These are phyloP conservation scores for Apiospora sp. DNA, from an alignment of 2,329 filamentous ascomycete genomes.

Conservation along the genomic window DNA sequence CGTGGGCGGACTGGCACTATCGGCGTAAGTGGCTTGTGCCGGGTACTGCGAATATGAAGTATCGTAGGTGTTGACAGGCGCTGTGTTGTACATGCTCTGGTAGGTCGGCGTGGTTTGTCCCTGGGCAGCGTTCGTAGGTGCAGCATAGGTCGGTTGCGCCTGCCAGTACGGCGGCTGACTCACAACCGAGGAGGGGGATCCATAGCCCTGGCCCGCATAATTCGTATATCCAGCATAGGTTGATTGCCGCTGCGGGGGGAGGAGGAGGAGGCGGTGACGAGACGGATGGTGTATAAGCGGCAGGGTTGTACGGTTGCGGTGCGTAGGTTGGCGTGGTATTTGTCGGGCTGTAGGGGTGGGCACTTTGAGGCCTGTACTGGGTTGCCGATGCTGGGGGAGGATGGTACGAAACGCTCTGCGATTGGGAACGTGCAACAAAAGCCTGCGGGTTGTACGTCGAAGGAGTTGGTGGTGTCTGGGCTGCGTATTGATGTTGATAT, in stretches of 20 bases:
- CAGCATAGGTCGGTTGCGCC: slow-evolving; percentile 38
- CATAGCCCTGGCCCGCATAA: slow-evolving; percentile 52
- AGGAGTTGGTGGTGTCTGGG: slow-evolving; percentile 54
- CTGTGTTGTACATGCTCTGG: slow-evolving; percentile 49
- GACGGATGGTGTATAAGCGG: slow-evolving; percentile 57
- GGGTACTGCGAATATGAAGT: slow-evolving; percentile 43
- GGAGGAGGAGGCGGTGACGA: slow-evolving; percentile 38
- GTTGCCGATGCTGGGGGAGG: slow-evolving; percentile 47
- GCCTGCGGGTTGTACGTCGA: slow-evolving; percentile 75
- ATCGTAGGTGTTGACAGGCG: slow-evolving; percentile 42
- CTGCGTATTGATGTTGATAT: slow-evolving; percentile 61
- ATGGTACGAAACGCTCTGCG: slow-evolving; percentile 56
- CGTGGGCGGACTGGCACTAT: slow-evolving; percentile 49
- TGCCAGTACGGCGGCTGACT: slow-evolving; percentile 42
- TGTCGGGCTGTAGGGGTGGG: slow-evolving; percentile 21
- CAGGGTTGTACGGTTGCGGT: slow-evolving; percentile 57
- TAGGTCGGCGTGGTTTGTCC: slow-evolving; percentile 40
- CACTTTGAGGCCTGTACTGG: slow-evolving; percentile 28
- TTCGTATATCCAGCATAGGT: slow-evolving; percentile 58
- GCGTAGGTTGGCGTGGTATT: slow-evolving; percentile 30
- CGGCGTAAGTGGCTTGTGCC: slow-evolving; percentile 42
- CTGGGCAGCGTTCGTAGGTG: slow-evolving; percentile 39
- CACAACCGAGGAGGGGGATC: slow-evolving; percentile 38
- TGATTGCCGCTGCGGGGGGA: slow-evolving; percentile 56
- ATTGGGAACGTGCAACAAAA: slow-evolving; percentile 62